A percentile compares a stretch with the other conserved stretches of the same genome.
Conservation (phyloP, 495 filamentous ascomycete genomes). For the Neurospora sp. region DNA sequence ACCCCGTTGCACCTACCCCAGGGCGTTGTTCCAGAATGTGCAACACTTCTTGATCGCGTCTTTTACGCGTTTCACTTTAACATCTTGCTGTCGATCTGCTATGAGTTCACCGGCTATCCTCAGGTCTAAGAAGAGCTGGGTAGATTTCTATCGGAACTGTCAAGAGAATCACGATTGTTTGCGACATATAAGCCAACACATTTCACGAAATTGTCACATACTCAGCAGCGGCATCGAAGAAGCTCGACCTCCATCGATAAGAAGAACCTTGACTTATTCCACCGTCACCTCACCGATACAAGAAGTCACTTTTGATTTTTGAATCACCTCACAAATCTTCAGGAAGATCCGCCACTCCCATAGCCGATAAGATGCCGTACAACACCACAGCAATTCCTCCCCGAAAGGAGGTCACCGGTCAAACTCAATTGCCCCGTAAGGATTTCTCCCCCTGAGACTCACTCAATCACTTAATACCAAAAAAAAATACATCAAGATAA, state of each 20-base stretch:
- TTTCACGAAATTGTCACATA: neutral
- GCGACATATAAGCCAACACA: neutral
- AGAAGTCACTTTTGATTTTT: neutral
- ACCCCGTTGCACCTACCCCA: neutral
- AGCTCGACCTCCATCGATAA: neutral
- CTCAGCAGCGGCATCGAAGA: neutral
- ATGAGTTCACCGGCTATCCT: neutral
- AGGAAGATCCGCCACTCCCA: neutral
- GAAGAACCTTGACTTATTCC: neutral
- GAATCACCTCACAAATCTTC: neutral
- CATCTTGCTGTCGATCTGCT: neutral
- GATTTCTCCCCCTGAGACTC: neutral
- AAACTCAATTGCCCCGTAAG: conserved; percentile 77
- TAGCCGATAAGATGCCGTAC: conserved; percentile 58
- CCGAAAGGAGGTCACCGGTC: conserved; percentile 73
- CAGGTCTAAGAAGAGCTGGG: neutral
- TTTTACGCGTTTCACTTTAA: neutral
- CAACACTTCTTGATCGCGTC: neutral
- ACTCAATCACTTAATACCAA: neutral
- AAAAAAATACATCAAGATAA: too few species aligned
- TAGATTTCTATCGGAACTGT: neutral
- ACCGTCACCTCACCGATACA: neutral
- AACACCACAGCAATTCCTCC: conserved; percentile 76
- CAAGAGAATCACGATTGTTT: neutral
- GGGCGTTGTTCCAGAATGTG: neutral